Conservation (phyloP, 805 yeast genomes). For the Candida insectorum region DNA sequence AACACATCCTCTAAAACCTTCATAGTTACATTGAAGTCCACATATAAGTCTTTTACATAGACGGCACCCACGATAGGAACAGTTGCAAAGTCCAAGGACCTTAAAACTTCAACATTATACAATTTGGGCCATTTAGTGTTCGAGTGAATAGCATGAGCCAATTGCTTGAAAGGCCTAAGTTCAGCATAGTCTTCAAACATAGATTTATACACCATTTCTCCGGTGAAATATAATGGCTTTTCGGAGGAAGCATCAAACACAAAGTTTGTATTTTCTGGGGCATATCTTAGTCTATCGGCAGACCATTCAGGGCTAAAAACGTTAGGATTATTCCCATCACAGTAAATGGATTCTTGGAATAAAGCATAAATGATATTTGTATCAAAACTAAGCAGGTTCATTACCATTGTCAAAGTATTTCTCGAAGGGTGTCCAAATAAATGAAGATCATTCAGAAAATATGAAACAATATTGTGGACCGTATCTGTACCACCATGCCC, state of each 20-base stretch:
- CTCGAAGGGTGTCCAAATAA: conserved; percentile 36
- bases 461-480: conserved; percentile 43
- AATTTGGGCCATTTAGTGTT: conserved; percentile 34
- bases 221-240: conserved; percentile 42
- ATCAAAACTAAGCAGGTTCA: conserved; percentile 41
- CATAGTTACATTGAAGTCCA: conserved; percentile 43
- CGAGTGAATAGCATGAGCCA: conserved; percentile 37
- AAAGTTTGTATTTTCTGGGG: conserved; percentile 21
- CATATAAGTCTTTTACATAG: conserved; percentile 50
- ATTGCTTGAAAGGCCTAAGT: conserved; percentile 32
- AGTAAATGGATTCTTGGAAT: conserved; percentile 57
- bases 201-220: conserved; percentile 53
- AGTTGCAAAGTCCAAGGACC: conserved; percentile 25
- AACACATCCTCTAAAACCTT: conserved; percentile 29
- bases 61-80: conserved; percentile 50
- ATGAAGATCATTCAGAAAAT: conserved; percentile 37
- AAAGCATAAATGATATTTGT: conserved; percentile 54
- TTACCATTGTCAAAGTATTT: conserved; percentile 28
- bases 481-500: conserved; percentile 47
- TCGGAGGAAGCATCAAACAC: conserved; percentile 15
- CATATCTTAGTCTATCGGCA: conserved; percentile 39
- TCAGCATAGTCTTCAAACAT: conserved; percentile 49
- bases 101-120: conserved; percentile 30
- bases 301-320: conserved; percentile 41
- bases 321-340: conserved; percentile 32